Base-by-base conservation (phyloP, 1,284 basidiomycete genomes). In the Lignosus rhinocerotis region DNA sequence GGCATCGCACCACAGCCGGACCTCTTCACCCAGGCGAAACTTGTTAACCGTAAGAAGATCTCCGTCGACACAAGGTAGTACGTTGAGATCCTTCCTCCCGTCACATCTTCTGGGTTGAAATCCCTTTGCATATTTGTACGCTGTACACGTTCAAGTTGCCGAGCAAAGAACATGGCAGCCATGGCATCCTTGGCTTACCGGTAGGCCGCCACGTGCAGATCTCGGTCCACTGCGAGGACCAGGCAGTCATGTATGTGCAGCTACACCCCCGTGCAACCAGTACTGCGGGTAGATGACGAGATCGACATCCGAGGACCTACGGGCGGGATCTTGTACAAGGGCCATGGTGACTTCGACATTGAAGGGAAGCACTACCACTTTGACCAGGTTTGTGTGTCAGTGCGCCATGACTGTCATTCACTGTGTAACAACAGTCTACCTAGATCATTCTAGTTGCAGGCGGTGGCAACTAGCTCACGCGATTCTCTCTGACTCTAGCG, bases 391-490 rank as follows among this genome's bases (percentile, higher is more conserved):
- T 8, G 54, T 33, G 12, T 3, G n/a, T 4, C 19, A 12, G 16
- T 7, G 6, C 17, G 12, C n/a, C 19, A 11, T 19, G 11, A 12
- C 17, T 11, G 19, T n/a, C 31, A 33, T n/a, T 6, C 3, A 30
- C 6, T 16, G 16, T 34, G 1, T 12, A 25, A 9, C 14, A 3
- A n/a, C 32, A 17, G 42, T 5, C n/a, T 11, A 45, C 25, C 12
- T 39, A 67, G 68, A 61, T 68, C 56, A 69, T 67, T 48, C 66
- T 69, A 9, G 55, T 69, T 10, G 62, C 67, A 5, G 68, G 68
- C 10, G 67, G 68, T 8, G 67, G 67, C 68, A 69, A 45, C 56
- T 69, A 51, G 68, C 68, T 39, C 64, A 65, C 38, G 62, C 66
- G 0, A 63, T 69, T 9, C 56, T 69, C 16, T 63, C 59, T 3